Conservation (phyloP, 1,284 basidiomycete genomes). For the Bondarzewia mesenterica region DNA sequence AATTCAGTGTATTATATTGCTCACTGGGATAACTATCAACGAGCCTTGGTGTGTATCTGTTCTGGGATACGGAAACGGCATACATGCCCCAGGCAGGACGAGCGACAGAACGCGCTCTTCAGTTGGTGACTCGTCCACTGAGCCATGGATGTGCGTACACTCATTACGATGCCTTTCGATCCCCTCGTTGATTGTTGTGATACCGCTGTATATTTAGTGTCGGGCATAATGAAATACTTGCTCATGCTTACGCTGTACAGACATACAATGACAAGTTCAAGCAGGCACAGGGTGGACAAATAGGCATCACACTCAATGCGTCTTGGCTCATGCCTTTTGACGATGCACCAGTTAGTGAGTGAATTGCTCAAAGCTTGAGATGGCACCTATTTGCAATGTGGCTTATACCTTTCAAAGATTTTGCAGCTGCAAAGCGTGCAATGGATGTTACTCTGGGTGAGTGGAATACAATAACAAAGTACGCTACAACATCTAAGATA, state of each 20-base stretch:
- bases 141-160: conserved; percentile 61
- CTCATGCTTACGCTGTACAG: conserved; percentile 61
- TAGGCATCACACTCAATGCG: conserved; percentile 60
- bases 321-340: conserved; percentile 45
- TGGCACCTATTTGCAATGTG: neutral
- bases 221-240: conserved; percentile 52
- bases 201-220: too few relatives aligned
- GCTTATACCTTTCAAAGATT: conserved; percentile 18
- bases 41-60: conserved; percentile 68
- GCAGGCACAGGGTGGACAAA: conserved; percentile 45
- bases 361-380: neutral
- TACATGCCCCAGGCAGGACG: conserved; percentile 61
- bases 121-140: conserved; percentile 54
- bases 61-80: conserved; percentile 57
- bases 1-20: neutral
- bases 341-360: conserved; percentile 35
- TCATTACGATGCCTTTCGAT: neutral
- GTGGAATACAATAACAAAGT: neutral
- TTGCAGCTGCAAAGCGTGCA: conserved; percentile 34
- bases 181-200: too few relatives aligned
- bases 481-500: neutral
- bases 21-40: conserved; percentile 54
- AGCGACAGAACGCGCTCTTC: conserved; percentile 46
- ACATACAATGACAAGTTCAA: conserved; percentile 58
- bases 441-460: conserved; percentile 30